Base-by-base conservation (phyloP, 208 protist genomes). In the Leishmania guyanensis region DNA sequence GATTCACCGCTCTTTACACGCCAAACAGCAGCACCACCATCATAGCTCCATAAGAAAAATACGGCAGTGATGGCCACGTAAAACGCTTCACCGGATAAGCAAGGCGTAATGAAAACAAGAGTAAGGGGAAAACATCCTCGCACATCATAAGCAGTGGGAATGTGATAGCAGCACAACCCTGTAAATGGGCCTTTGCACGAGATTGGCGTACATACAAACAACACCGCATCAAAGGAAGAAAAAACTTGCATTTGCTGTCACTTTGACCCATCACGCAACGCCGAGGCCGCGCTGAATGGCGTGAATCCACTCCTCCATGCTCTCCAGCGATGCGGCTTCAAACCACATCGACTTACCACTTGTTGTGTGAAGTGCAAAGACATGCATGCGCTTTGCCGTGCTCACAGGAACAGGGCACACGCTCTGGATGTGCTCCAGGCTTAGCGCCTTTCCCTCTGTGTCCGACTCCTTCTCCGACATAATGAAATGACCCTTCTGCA, bases 291-390 rank as follows among this genome's bases (percentile, higher is more conserved):
- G 85, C 78, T 96, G 91, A 70, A 96, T 93, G 0, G 84, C 78
- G 71, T 96, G 87, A 79, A 96, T 93, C 93, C 93, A 96, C 71
- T 87, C 88, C 65, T 96, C 89, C 93, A 96, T 96, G 43, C 85
- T 86, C 70, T 92, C 88, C n/a, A 90, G 86, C 20, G 93, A 92
- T 50, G 73, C 82, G 1, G 90, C 90, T 76, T 95, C 88, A 68
- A 96, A 94, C 91, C 93, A 96, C 93, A 96, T 96, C 5, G 90
- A 94, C 83, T 96, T 96, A 5, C 93, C 93, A 16, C 91, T 91
- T 3, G 91, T 87, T 4, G 93, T 96, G 78, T 96, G 94, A 6
- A 96, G 81, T 1, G 91, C 90, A 80, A 96, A 96, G 39, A 96
- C 93, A 85, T 93, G 90, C 43, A 94, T 88, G n/a, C 85, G 85